A percentile compares a stretch with the other conserved stretches of the same genome.
These are phyloP conservation scores for Vitis hybrid DNA, from an alignment of 177 flowering plant genomes.

Conservation along the genomic window DNA sequence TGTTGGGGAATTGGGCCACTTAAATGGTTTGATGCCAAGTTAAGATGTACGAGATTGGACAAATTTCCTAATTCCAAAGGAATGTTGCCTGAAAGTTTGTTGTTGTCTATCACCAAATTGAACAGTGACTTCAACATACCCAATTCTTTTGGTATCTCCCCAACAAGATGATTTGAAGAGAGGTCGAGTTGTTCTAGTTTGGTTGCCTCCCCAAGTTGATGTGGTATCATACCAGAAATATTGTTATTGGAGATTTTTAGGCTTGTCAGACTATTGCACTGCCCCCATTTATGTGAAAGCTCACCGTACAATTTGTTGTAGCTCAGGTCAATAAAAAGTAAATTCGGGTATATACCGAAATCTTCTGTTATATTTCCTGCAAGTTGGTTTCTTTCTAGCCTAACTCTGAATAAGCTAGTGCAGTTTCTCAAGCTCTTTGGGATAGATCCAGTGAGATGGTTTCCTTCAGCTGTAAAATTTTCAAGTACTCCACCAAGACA, in stretches of 20 bases:
- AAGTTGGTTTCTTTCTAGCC: too few relatives aligned
- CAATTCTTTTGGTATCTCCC: constrained; percentile 12
- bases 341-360: too few relatives aligned
- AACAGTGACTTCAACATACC: constrained; percentile 7
- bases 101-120: constrained; percentile 7
- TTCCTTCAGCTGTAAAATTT: too few relatives aligned
- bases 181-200: constrained; percentile 10
- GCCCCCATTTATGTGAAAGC: too few relatives aligned
- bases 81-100: constrained; percentile 16
- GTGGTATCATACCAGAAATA: constrained; percentile 15
- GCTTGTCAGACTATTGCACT: not conserved
- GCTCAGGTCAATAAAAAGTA: accelerated
- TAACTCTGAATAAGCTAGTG: too few relatives aligned
- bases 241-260: constrained; percentile 12
- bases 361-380: too few relatives aligned
- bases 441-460: too few relatives aligned
- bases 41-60: constrained; percentile 11
- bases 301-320: too few relatives aligned
- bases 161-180: constrained; percentile 8
- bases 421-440: too few relatives aligned
- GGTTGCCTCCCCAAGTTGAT: constrained; percentile 3
- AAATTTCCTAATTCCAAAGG: constrained; percentile 12
- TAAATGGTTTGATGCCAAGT: constrained; percentile 13
- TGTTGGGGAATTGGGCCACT: constrained; percentile 6
- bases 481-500: too few relatives aligned